These are phyloP conservation scores for Neurospora africana DNA, from an alignment of 495 filamentous ascomycete genomes.

Conservation along the genomic window DNA sequence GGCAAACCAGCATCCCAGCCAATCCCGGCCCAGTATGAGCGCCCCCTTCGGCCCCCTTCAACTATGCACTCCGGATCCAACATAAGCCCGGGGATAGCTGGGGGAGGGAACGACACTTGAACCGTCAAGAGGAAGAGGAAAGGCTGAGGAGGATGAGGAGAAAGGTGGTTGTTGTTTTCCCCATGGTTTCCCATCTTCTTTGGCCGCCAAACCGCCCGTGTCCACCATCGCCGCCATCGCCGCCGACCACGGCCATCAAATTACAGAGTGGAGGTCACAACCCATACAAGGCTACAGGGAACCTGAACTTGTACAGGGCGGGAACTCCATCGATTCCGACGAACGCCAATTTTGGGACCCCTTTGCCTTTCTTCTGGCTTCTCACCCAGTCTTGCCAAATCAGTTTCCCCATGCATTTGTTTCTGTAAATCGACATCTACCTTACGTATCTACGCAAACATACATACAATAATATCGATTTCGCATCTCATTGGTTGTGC, in stretches of 20 bases:
- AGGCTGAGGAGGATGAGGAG: neutral
- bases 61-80: neutral
- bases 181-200: neutral
- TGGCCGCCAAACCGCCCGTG: neutral
- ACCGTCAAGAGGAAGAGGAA: neutral
- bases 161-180: neutral
- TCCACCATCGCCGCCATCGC: neutral
- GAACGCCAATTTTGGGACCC: neutral
- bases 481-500: neutral
- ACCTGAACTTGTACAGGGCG: neutral
- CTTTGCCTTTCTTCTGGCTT: neutral
- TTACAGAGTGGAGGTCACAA: neutral
- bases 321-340: neutral
- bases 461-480: neutral
- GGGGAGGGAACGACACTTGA: neutral
- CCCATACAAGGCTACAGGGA: neutral
- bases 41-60: neutral
- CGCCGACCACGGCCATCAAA: neutral
- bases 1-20: neutral
- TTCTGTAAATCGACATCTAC: neutral
- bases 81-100: neutral
- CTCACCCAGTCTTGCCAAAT: neutral
- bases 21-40: neutral
- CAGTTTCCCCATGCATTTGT: neutral
- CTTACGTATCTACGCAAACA: neutral